Conservation (phyloP, 2,329 filamentous ascomycete species). For the Nothophaeocryptopus gaeumannii region DNA sequence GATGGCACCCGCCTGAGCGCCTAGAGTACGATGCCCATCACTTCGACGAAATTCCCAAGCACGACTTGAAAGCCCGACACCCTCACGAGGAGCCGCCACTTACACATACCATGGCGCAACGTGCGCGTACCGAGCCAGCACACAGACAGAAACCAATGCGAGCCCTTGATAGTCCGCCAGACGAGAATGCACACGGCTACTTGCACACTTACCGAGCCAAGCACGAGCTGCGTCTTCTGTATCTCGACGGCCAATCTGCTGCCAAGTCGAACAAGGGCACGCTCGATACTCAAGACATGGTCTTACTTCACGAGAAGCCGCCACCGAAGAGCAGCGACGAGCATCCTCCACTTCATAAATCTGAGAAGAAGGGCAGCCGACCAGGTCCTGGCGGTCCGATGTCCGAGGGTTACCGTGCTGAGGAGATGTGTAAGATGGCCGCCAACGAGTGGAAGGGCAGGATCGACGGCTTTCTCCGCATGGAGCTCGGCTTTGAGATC, state of each 20-base stretch:
- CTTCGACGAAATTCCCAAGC: not conserved
- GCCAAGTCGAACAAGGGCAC: constrained; percentile 65
- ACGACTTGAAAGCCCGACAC: constrained; percentile 12
- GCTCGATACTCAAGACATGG: constrained; percentile 63
- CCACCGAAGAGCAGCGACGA: constrained; percentile 16
- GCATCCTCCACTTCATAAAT: not conserved
- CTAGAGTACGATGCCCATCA: not conserved
- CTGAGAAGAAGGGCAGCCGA: not conserved
- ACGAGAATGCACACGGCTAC: constrained; percentile 47
- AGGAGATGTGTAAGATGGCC: constrained; percentile 55
- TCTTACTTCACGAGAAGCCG: constrained; percentile 50
- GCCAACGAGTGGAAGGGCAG: constrained; percentile 48
- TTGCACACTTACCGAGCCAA: constrained; percentile 64
- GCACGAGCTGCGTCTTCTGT: constrained; percentile 59
- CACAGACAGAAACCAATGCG: constrained; percentile 1
- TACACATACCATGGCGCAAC: constrained; percentile 13
- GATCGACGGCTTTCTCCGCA: constrained; percentile 64
- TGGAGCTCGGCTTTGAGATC: constrained; percentile 69
- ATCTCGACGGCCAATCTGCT: constrained; percentile 68
- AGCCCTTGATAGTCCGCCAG: not conserved
- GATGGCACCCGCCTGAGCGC: constrained; percentile 11
- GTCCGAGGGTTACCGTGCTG: constrained; percentile 54
- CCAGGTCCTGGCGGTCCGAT: constrained; percentile 25
- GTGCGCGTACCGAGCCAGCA: constrained; percentile 8
- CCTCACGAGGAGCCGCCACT: constrained; percentile 6